These are phyloP conservation scores for Alternaria sp. DNA, from an alignment of 2,329 filamentous ascomycete genomes.

Conservation along the genomic window DNA sequence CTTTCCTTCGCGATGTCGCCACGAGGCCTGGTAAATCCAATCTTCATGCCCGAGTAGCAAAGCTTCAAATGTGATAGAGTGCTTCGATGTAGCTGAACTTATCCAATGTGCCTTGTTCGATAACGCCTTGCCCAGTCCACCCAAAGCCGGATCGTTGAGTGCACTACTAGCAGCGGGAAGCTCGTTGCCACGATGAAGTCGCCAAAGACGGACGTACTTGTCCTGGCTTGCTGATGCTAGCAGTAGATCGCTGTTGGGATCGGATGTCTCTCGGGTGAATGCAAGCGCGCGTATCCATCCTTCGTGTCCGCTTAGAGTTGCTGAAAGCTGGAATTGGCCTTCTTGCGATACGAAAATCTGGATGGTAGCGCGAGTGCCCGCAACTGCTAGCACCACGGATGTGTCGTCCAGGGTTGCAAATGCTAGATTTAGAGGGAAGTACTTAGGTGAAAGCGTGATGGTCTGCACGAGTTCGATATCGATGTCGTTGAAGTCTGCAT, in stretches of 20 bases:
- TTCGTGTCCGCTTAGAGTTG: conserved; percentile 87
- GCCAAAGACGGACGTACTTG: conserved; percentile 95
- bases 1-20: conserved; percentile 66
- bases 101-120: conserved; percentile 91
- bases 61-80: conserved; percentile 90
- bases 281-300: conserved; percentile 91
- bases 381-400: conserved; percentile 77
- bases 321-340: conserved; percentile 71
- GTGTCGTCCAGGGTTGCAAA: conserved; percentile 67
- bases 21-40: conserved; percentile 92
- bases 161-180: conserved; percentile 65
- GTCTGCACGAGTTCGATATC: conserved; percentile 54
- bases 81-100: conserved; percentile 65
- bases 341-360: conserved; percentile 75
- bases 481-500: conserved; percentile 37
- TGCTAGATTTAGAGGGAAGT: conserved; percentile 81
- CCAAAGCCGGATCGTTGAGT: conserved; percentile 64
- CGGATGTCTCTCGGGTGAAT: conserved; percentile 71
- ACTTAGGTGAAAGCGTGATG: conserved; percentile 76
- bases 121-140: conserved; percentile 73
- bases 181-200: conserved; percentile 75
- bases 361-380: conserved; percentile 82
- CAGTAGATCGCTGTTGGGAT: conserved; percentile 71
- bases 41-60: conserved; percentile 94
- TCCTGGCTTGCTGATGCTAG: conserved; percentile 96